Evolutionary conservation across 2,329 filamentous ascomycete species (phyloP), one percentile per base, ranked within the genome.

Genomic region (Exophiala oligosperma): DNA sequence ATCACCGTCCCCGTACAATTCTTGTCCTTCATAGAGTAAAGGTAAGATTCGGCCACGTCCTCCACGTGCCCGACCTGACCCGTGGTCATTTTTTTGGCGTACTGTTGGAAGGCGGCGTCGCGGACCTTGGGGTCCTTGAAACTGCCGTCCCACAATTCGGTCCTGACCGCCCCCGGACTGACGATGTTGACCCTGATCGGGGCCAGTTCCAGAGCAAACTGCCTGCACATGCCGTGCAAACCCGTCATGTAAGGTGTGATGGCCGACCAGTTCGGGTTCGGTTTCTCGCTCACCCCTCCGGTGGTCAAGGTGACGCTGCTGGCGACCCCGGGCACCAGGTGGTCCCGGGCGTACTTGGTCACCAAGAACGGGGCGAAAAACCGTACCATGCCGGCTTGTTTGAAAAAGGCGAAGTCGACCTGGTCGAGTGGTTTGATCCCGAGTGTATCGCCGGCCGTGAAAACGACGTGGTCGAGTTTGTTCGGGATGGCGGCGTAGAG

Each of bases 391-490:
- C 69, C 70, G 0, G 52, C 54, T 0, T 57, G 48, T 11, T 71
- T 32, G 14, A 74, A 60, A 1, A 47, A 59, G 0, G 68, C 61
- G 0, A 67, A n/a, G 0, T 68, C 71, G 0, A 72, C 48, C 0
- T 74, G 68, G 0, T 54, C 26, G 3, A 78, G 48, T 4, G 57
- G 57, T 4, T 66, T 67, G 0, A 51, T 52, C 1, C 63, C 23
- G 2, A 52, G 49, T 2, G 61, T 24, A 56, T 81, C 77, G 21
- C 78, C 81, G 0, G 81, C 81, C 0, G 80, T 82, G 70, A 73
- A 77, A 56, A 82, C 70, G 12, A 83, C 73, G 62, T 84, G 81
- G 61, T 84, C 76, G 29, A 84, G 64, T 8, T 60, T 61, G 5
- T 50, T 52, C 38, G 57, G 49, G 40, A 58, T 57, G 2, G 72